phyloP scores from a whole-genome alignment of 208 protist genomes.

The Naegleria gruberi region DNA sequence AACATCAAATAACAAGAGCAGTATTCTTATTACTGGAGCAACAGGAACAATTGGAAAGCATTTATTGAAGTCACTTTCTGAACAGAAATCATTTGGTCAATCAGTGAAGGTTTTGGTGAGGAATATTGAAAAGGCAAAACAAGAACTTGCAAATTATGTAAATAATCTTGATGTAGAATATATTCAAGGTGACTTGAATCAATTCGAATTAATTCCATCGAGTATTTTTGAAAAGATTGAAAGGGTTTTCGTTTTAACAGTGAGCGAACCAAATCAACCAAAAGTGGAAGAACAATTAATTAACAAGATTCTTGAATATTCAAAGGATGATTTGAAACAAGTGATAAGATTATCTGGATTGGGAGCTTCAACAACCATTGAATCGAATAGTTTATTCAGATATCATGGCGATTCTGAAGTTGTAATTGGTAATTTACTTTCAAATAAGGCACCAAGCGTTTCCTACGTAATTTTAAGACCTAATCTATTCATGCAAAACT shows the following conservation, averaged over 20 bases:
- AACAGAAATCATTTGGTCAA: no score
- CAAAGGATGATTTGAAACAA: background rate
- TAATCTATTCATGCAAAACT: background rate
- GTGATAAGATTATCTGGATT: background rate
- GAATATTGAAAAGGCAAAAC: no score
- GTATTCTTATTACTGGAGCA: no score
- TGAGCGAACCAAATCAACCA: background rate
- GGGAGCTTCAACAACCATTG: background rate
- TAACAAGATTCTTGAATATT: background rate
- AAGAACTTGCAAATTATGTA: no score
- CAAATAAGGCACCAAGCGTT: background rate
- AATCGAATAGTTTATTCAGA: background rate
- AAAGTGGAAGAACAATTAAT: background rate
- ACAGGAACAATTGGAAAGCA: no score
- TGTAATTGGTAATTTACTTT: background rate
- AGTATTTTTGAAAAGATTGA: background rate
- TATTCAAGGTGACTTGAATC: background rate
- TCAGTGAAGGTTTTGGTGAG: no score
- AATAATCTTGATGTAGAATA: no score
- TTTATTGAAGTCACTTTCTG: no score
- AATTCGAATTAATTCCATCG: background rate
- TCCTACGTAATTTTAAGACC: background rate
- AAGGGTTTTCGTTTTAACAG: background rate
- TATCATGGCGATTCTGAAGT: background rate
- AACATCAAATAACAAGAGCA: no score